phyloP scores from a whole-genome alignment of 1,284 basidiomycete species.

The Sporisorium scitamineum region DNA sequence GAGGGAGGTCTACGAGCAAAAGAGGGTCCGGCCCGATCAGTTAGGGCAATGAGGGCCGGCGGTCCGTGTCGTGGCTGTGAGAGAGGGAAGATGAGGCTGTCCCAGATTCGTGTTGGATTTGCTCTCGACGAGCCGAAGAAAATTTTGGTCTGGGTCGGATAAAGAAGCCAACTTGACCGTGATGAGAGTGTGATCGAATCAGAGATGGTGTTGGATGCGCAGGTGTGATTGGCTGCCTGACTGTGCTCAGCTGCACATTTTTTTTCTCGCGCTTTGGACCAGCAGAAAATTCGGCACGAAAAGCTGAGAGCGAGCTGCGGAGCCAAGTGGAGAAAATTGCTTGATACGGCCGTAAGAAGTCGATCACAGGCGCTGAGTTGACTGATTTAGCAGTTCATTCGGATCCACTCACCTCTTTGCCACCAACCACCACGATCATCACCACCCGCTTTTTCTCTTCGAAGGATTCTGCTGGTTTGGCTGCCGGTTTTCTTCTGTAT shows the following conservation, averaged over 20 bases:
- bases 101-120: neutral
- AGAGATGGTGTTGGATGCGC: neutral
- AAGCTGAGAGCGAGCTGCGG: neutral
- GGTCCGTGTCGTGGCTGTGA: constrained; percentile 7
- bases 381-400: neutral
- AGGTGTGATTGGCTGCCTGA: constrained; percentile 15
- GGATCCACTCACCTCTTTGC: neutral
- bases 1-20: neutral
- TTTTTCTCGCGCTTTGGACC: neutral
- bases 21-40: constrained; percentile 27
- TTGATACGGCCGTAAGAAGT: constrained; percentile 9
- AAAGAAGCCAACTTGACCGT: constrained; percentile 1
- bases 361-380: neutral
- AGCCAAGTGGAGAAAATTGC: constrained; percentile 5
- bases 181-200: constrained; percentile 7
- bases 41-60: constrained; percentile 24
- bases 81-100: neutral
- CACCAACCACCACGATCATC: constrained; percentile 11
- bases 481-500: neutral
- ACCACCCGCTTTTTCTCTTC: neutral
- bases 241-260: constrained; percentile 6
- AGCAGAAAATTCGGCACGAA: constrained; percentile 3
- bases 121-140: constrained; percentile 7
- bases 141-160: constrained; percentile 22
- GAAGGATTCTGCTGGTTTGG: neutral